Conservation (phyloP, 768 basidiomycete species). For the Trametes cinnabarina region DNA sequence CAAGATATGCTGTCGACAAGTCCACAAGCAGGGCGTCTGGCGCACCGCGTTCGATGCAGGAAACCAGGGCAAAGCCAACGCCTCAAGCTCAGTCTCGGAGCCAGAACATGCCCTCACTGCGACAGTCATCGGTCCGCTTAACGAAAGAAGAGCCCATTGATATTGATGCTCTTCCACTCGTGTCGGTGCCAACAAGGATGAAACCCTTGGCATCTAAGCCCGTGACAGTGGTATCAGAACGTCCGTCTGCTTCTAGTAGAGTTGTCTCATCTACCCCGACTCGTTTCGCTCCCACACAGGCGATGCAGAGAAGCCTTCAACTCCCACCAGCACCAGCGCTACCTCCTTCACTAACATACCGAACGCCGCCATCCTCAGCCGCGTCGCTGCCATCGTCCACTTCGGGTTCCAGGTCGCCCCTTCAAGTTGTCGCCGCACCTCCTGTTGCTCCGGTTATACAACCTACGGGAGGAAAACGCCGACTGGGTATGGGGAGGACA, state of each 20-base stretch:
- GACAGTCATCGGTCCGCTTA: background rate
- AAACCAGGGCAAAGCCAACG: background rate
- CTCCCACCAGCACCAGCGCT: background rate
- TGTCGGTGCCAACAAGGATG: background rate
- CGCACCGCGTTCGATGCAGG: background rate
- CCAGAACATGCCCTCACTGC: background rate
- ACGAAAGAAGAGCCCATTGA: conserved; percentile 5
- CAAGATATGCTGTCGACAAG: background rate
- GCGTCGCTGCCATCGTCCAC: background rate
- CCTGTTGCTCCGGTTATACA: background rate
- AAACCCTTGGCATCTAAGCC: background rate
- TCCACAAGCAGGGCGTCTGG: background rate
- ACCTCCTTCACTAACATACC: background rate
- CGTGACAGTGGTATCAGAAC: background rate
- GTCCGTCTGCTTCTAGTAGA: background rate
- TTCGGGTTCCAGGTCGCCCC: background rate
- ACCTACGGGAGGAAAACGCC: conserved; percentile 44
- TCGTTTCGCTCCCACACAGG: background rate
- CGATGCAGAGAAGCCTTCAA: background rate
- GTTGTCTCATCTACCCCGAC: background rate
- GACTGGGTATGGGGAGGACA: conserved; percentile 61
- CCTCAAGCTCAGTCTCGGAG: background rate
- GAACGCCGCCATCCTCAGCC: background rate
- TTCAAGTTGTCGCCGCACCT: background rate
- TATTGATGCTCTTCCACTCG: background rate